Evolutionary conservation across 306 rosid genomes (phyloP), one percentile per base, ranked within the genome.

Genomic region (Sechiopsis laciniata): DNA sequence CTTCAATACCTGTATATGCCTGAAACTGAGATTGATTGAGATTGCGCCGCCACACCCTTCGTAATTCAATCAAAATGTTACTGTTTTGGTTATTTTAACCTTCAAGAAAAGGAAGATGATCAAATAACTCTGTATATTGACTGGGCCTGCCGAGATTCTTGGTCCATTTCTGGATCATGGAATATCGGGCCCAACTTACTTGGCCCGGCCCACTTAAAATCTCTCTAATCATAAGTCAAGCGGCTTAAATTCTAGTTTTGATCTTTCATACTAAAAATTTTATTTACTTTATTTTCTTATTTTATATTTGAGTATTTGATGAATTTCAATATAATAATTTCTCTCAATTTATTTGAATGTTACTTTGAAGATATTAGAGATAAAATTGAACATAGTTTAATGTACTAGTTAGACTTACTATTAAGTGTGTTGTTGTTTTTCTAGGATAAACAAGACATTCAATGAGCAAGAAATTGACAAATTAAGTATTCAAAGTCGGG

Each of bases 1-100:
- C 97, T 51, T 92, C 93, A 75, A 78, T 92, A 78, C 87, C 95
- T 82, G 96, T 92, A 88, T 83, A 92, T 82, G 98, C 96, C 72
- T 92, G 80, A 86, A 64, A 51, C 72, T 92, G 80, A 86, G 73
- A 32, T 32, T n/a, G n/a, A n/a, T 32, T 35, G 69, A 22, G 52
- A 10, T 9, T 48, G 14, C 12, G 4, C 71, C 32, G 71, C 71
- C 71, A 65, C 19, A 35, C 24, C 51, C 50, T 35, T 35, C 50
- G 15, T 63, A 65, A 65, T 9, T 63, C 70, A 1, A 59, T 35
- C 40, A 50, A 50, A 2, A 46, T 3, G 0, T 63, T 16, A 63
- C 37, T 32, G 2, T 63, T 63, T 35, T 63, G 54, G 2, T 19
- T 16, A 46, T 20, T 67, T 67, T 11, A 46, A 46, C 56, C 56